phyloP scores from a whole-genome alignment of 306 rosid species.

The Pyrus communis region DNA sequence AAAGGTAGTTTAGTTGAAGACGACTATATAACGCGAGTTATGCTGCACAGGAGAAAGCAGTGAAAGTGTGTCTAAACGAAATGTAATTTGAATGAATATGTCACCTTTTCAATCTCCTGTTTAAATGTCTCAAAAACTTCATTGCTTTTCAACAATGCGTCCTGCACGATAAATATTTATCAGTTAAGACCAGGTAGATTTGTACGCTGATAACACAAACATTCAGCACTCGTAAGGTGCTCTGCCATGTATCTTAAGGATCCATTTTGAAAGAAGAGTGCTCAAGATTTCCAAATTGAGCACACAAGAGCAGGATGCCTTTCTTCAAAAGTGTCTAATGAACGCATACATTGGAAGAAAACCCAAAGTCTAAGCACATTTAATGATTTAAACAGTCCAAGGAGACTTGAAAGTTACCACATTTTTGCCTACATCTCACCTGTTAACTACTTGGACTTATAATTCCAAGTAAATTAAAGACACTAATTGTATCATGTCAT shows the following conservation, averaged over 20 bases:
- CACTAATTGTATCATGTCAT: not conserved
- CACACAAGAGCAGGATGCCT: not conserved
- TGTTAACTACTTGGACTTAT: not conserved
- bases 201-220: not conserved
- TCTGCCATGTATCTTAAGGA: not conserved
- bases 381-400: not conserved
- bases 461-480: not conserved
- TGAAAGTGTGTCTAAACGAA: slow-evolving; percentile 8
- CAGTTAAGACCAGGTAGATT: not conserved
- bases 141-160: slow-evolving; percentile 77
- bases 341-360: not conserved
- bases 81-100: slow-evolving; percentile 10
- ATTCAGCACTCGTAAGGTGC: not conserved
- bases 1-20: not conserved
- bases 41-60: slow-evolving; percentile 3
- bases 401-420: not conserved
- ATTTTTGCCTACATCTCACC: not conserved
- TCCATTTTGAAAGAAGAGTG: not conserved
- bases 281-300: not conserved
- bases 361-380: not conserved
- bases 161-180: slow-evolving; percentile 44
- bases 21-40: slow-evolving; percentile 2
- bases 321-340: not conserved
- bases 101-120: slow-evolving; percentile 87
- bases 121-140: slow-evolving; percentile 90